Conservation (phyloP, 495 filamentous ascomycete species). For the Daldinia grandis region DNA sequence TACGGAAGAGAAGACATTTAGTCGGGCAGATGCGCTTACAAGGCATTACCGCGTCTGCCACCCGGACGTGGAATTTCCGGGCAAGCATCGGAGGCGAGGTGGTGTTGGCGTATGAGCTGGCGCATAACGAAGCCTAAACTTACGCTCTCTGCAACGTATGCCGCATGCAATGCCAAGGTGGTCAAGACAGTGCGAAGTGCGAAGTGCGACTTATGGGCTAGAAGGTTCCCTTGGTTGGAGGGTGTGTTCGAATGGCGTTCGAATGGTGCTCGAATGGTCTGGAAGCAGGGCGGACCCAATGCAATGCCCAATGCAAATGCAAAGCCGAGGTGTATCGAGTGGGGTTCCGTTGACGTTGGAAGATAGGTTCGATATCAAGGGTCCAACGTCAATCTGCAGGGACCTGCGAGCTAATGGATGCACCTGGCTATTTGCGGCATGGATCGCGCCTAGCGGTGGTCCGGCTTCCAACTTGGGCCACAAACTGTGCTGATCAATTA, state of each 20-base stretch:
- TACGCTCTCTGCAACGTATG: slow-evolving; percentile 2
- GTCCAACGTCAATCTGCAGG: slow-evolving; percentile 50
- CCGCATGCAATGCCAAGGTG: slow-evolving; percentile 4
- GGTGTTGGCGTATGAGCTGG: slow-evolving; percentile 42
- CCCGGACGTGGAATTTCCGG: slow-evolving; percentile 81
- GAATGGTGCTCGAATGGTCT: slow-evolving; percentile 33
- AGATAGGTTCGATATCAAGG: slow-evolving; percentile 39
- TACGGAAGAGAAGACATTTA: slow-evolving; percentile 98
- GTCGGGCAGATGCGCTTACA: slow-evolving; percentile 88
- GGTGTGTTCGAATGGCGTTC: slow-evolving; percentile 5
- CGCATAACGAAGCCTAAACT: slow-evolving; percentile 9
- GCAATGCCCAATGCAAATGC: slow-evolving; percentile 6
- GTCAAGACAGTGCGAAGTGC: slow-evolving; percentile 17
- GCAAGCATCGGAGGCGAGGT: slow-evolving; percentile 63
- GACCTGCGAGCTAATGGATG: slow-evolving; percentile 41
- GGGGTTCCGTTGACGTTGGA: slow-evolving; percentile 35
- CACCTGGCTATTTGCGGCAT: slow-evolving; percentile 40
- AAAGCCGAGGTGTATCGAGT: slow-evolving; percentile 29
- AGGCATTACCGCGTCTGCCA: slow-evolving; percentile 92
- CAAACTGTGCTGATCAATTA: slow-evolving; percentile 35
- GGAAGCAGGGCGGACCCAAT: slow-evolving; percentile 28
- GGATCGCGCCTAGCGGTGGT: slow-evolving; percentile 22
- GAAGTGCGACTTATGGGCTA: slow-evolving; percentile 15
- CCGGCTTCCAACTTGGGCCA: slow-evolving; percentile 17
- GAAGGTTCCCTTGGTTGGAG: slow-evolving; percentile 18